A percentile compares a stretch with the other conserved stretches of the same genome.
Conservation (phyloP, 495 filamentous ascomycete species). For the Penicillium chermesinum region DNA sequence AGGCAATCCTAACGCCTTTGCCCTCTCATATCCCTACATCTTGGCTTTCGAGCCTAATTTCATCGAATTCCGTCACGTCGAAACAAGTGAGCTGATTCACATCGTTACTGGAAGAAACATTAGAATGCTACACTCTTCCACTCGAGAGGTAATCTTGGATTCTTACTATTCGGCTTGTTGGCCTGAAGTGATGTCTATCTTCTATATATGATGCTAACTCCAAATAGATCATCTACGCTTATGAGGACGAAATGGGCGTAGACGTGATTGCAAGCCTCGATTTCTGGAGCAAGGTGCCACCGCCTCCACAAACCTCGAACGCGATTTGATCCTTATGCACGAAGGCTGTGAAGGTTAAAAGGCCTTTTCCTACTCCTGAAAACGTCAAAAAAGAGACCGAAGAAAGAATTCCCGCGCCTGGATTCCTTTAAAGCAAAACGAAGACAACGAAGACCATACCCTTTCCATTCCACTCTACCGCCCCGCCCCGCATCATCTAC, state of each 20-base stretch:
- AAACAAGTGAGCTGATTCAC: constrained; percentile 82
- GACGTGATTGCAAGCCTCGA: constrained; percentile 94
- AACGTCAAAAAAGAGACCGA: not conserved
- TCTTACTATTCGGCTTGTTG: too few relatives aligned
- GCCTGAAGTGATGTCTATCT: not conserved
- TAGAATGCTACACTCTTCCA: constrained; percentile 93
- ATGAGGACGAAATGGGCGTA: constrained; percentile 89
- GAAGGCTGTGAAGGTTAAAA: not conserved
- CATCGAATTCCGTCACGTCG: constrained; percentile 91
- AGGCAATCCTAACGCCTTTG: constrained; percentile 84
- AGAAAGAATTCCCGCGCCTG: not conserved
- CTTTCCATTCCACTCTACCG: not conserved
- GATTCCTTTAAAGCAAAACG: not conserved
- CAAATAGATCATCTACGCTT: constrained; percentile 82
- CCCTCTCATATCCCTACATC: constrained; percentile 91
- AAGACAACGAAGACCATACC: too few relatives aligned
- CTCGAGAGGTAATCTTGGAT: constrained; percentile 76
- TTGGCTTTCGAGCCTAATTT: constrained; percentile 98
- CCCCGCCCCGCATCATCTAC: too few relatives aligned
- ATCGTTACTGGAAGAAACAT: constrained; percentile 95
- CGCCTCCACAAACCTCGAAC: constrained; percentile 23
- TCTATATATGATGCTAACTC: constrained; percentile 10
- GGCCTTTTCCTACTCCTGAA: too few relatives aligned
- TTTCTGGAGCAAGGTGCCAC: constrained; percentile 88
- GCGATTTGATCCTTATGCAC: not conserved